Evolutionary conservation across 192 early-diverging fungal species (phyloP).

Genomic region (Powellomyces hirtus): DNA sequence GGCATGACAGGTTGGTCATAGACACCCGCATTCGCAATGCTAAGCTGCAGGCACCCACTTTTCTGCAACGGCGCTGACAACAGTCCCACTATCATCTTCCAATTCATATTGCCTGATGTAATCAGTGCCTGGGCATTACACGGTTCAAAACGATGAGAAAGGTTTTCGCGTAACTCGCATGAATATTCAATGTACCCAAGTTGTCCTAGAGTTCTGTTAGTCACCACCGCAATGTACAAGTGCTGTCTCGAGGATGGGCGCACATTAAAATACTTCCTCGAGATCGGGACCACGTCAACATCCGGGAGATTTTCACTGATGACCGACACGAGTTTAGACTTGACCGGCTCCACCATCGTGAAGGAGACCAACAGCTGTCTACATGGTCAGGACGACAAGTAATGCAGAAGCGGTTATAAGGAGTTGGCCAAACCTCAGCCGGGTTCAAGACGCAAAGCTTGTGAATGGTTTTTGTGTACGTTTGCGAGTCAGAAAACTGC

Average conservation of each 20-base stretch:
- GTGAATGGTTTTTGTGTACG: slow-evolving; percentile 60
- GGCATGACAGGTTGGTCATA: background rate
- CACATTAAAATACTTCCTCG: slow-evolving; percentile 61
- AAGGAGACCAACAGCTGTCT: slow-evolving; percentile 50
- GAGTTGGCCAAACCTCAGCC: slow-evolving; percentile 40
- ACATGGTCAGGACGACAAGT: background rate
- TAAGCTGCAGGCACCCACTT: slow-evolving; percentile 33
- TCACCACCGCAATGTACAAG: background rate
- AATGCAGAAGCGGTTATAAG: too few species aligned
- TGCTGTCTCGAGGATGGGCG: too few species aligned
- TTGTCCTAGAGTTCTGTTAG: background rate
- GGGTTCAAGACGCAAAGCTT: slow-evolving; percentile 59
- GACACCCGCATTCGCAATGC: background rate
- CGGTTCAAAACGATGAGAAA: too few species aligned
- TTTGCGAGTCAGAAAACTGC: slow-evolving; percentile 64
- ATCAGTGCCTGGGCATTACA: slow-evolving; percentile 5
- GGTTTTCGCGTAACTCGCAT: too few species aligned
- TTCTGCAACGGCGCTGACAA: slow-evolving; percentile 44
- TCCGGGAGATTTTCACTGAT: slow-evolving; percentile 43
- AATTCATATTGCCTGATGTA: slow-evolving; percentile 44
- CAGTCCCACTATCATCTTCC: slow-evolving; percentile 40
- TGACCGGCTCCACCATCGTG: slow-evolving; percentile 47
- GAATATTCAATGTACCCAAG: background rate
- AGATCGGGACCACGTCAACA: slow-evolving; percentile 46
- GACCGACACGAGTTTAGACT: slow-evolving; percentile 52